phyloP scores from a whole-genome alignment of 768 basidiomycete genomes.

The Serendipita sp. region DNA sequence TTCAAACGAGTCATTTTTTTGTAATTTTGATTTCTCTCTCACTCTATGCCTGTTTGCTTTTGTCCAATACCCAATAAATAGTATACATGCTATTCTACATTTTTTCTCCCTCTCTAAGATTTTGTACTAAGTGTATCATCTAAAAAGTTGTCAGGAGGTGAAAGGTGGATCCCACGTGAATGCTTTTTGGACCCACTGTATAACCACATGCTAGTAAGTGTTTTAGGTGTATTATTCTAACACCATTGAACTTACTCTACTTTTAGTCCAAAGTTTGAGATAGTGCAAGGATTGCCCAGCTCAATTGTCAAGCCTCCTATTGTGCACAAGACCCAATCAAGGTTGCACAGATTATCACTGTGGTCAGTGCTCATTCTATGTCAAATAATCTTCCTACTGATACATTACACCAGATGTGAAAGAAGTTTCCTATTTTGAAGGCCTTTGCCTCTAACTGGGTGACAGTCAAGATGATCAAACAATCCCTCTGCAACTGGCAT shows the following conservation, averaged over 20 bases:
- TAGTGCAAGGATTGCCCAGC: background rate
- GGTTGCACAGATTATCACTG: background rate
- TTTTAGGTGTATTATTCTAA: no score
- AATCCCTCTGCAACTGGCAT: background rate
- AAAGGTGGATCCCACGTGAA: background rate
- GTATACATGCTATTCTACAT: no score
- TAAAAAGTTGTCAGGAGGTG: background rate
- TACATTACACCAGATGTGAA: no score
- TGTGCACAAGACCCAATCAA: background rate
- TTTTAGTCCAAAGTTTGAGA: background rate
- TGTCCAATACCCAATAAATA: no score
- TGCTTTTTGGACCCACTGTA: background rate
- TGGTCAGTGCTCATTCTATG: background rate
- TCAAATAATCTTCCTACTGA: no score
- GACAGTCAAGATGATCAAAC: background rate
- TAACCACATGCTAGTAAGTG: background rate
- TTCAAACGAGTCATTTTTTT: background rate
- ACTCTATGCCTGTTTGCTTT: background rate
- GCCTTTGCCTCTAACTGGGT: background rate
- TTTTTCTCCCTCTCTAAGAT: no score
- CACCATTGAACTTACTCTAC: background rate
- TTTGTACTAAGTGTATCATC: background rate
- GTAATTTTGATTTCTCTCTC: background rate
- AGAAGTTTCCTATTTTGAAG: background rate
- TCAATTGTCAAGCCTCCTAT: background rate